Evolutionary conservation across 805 yeast genomes (phyloP).

Genomic region (Candida stauntonica): DNA sequence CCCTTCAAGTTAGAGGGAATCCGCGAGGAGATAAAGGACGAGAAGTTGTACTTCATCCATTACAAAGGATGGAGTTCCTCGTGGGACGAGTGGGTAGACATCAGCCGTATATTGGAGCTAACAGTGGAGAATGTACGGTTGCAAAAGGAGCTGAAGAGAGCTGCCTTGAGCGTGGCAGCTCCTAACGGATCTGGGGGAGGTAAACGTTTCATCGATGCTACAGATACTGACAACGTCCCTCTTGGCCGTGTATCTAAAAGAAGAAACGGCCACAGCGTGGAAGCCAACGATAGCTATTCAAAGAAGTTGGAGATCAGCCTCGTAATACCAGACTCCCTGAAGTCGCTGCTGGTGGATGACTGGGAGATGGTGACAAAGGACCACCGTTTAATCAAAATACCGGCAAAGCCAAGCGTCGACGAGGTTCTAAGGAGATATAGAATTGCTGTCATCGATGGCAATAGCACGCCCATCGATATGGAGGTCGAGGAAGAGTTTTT

Average conservation of each 20-base stretch:
- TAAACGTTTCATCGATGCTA: conserved; percentile 15
- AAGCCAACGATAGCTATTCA: conserved; percentile 25
- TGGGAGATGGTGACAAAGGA: conserved; percentile 91
- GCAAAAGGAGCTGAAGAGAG: conserved; percentile 55
- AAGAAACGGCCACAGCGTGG: conserved; percentile 30
- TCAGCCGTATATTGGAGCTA: conserved; percentile 60
- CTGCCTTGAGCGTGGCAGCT: conserved; percentile 35
- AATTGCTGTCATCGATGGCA: conserved; percentile 24
- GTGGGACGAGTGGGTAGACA: conserved; percentile 95
- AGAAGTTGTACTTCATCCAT: conserved; percentile 63
- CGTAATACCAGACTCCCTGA: conserved; percentile 60
- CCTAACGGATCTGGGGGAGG: conserved; percentile 19
- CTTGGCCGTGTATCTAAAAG: conserved; percentile 17
- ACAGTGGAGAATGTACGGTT: conserved; percentile 63
- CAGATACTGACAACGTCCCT: conserved; percentile 9
- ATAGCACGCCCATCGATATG: conserved; percentile 32
- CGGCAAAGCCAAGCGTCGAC: conserved; percentile 50
- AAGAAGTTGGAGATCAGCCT: conserved; percentile 42
- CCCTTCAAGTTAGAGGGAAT: conserved; percentile 19
- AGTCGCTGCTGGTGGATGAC: conserved; percentile 76
- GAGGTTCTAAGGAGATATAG: conserved; percentile 52
- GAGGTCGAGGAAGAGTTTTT: conserved; percentile 62
- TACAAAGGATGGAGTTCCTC: conserved; percentile 94
- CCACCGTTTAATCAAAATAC: conserved; percentile 63
- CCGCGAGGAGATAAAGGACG: conserved; percentile 34